Evolutionary conservation across 192 early-diverging fungal genomes (phyloP), one percentile per base, ranked within the genome.

Genomic region (Umbelopsis sp.): DNA sequence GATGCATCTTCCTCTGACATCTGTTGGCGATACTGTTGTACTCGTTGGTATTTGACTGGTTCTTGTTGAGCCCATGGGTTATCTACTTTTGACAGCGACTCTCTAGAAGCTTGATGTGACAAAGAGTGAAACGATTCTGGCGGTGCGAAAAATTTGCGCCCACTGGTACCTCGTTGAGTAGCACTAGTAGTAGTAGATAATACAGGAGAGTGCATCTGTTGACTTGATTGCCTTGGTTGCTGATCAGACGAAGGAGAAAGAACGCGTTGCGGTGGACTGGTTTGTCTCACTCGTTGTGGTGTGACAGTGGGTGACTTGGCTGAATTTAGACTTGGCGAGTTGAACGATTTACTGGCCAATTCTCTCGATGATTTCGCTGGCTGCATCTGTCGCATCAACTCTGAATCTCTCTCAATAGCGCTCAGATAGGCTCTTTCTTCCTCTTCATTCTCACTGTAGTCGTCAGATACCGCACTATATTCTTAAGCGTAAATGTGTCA

Each of bases 351-450:
- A 10, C 6, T 41, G 37, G 2, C 37, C 37, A 41, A 41, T 9
- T 41, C 37, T 10, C 37, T 41, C 37, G 37, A 41, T 41, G 2
- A 6, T 4, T 41, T 35, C 30, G 55, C 15, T 33, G 11, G 55
- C 30, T 61, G 55, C 13, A 61, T 61, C 16, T 61, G 55, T 35
- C 55, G 25, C 30, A 61, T 11, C 18, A 61, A 61, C 35, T 46
- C 49, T 66, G 71, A 41, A 76, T 71, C 25, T 64, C 71, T 51
- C 51, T 46, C 55, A 16, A 61, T 61, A 33, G 55, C 55, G 16
- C 55, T 61, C n/a, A 80, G 50, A 25, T 79, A 79, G 8, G 70
- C 78, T 49, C 69, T 41, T 35, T 80, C 78, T 71, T 80, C 78
- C 7, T 48, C 78, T 46, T 51, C 52, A 23, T 70, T 53, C 33